Base-by-base conservation (phyloP, 1,284 basidiomycete species). In the Volvariella surrecta region DNA sequence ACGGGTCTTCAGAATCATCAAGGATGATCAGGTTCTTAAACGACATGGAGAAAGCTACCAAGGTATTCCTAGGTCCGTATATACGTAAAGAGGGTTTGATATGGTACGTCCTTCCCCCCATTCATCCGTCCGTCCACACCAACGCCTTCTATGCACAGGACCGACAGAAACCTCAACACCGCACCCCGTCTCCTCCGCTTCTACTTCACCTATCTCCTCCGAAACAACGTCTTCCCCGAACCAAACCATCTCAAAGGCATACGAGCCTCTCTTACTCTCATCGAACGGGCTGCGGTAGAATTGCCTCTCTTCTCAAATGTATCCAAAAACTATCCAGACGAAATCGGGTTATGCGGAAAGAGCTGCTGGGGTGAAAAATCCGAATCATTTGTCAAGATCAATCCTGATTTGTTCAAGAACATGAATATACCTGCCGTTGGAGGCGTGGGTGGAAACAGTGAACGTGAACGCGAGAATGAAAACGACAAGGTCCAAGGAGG, bases 11-110 rank as follows among this genome's bases (percentile, higher is more conserved):
- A 39, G 10, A 49, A 18, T 21, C 47, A 40, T 32, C 45, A 4
- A 18, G 35, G 17, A 32, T 40, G 19, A 38, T 28, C 24, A 28
- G 56, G 2, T 87, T 87, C 58, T 58, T 85, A 37, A 57, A 67
- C 47, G 67, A 83, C 44, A 79, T 82, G 0, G 78, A 76, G 50
- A 52, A 52, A 1, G 56, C 61, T 15, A 58, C 76, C 21, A 70
- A 68, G 43, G 62, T 82, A 6, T 86, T 83, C 57, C 66, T 88
- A 42, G 82, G 80, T 0, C 78, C 76, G 3, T 74, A 76, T 49
- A 77, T 76, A 62, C 67, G 73, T 18, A 69, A 77, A 42, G 70
- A 76, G 42, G 82, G 82, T 7, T 63, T 85, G 39, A 65, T 77
- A 39, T 84, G 73, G 81, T 82, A 48, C 31, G 68, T 51, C 1